Percentiles rank a stretch among this genome's conserved stretches.
Evolutionary conservation across 1,284 basidiomycete species (phyloP).

Genomic region (Trametes pubescens): DNA sequence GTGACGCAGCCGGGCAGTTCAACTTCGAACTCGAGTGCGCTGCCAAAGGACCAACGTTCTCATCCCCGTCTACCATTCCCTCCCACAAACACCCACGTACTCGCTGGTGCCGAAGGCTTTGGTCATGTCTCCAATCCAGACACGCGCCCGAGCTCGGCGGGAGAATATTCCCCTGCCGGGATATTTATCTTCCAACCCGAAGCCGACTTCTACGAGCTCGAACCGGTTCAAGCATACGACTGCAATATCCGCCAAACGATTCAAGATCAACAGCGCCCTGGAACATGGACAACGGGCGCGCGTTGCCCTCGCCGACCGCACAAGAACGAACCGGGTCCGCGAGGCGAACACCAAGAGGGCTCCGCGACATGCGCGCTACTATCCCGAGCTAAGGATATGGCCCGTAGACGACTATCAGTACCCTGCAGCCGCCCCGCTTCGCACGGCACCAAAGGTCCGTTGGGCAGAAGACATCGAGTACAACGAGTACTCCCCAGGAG

Average conservation of each 20-base stretch:
- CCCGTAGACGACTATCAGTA: neutral
- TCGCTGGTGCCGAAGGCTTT: too few species aligned
- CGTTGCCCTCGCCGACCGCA: slow-evolving; percentile 1
- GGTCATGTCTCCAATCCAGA: slow-evolving; percentile 17
- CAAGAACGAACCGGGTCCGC: neutral
- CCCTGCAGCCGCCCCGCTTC: neutral
- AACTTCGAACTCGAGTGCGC: too few species aligned
- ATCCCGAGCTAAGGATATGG: neutral
- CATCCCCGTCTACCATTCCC: too few species aligned
- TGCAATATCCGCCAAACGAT: neutral
- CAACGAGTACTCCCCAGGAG: neutral
- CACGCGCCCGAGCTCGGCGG: slow-evolving; percentile 14
- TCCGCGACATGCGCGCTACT: neutral
- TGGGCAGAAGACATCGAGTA: neutral
- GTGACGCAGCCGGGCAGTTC: too few species aligned
- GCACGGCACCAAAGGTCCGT: neutral
- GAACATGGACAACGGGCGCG: neutral
- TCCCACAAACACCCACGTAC: too few species aligned
- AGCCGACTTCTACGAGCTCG: neutral
- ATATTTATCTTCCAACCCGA: neutral
- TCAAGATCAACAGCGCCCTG: neutral
- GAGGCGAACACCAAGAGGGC: neutral
- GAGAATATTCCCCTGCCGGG: neutral
- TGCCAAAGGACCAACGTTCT: too few species aligned
- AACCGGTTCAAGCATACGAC: neutral